Base-by-base conservation (phyloP, 768 basidiomycete genomes). In the Lactarius vividus region DNA sequence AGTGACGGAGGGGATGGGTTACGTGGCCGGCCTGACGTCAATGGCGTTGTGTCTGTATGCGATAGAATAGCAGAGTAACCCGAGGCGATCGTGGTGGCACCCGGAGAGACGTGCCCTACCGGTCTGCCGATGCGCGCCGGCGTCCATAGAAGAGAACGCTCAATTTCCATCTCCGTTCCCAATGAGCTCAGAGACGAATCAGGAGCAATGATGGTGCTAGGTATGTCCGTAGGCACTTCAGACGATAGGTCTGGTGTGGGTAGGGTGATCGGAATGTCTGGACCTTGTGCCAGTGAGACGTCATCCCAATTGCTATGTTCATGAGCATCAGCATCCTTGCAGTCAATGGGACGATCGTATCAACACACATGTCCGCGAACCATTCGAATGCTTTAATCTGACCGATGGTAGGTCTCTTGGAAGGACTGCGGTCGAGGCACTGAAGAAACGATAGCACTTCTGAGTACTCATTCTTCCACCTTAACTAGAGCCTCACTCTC, bases 401-500 rank as follows among this genome's bases (percentile, higher is more conserved):
- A 23, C 46, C 55, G 10, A 63, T 52, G 18, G 61, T 59, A 15
- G 64, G 64, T 23, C 70, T 49, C 54, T 54, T 66, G 18, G 60
- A 69, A 28, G 70, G 64, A 57, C 63, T 66, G 40, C 61, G 70
- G 54, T 70, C 64, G 9, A 70, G 62, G n/a, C 70, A 70, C 70
- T 70, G 42, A 13, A n/a, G 26, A 28, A 46, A 29, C 2, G 15
- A 35, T 63, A n/a, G 44, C 26, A 37, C 28, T 46, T 31, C 26
- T n/a, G 56, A 56, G 44, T 13, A 35, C 37, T 16, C 40, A 31
- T 31, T 54, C 52, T 9, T 29, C 31, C 33, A 56, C 28, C 4
- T 37, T 9, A 46, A 33, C n/a, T 10, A 37, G 23, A 49, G 18
- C 11, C 67, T 46, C 39, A 69, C 70, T 59, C 54, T 66, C 31